Percentiles rank a stretch among this genome's conserved stretches.
Evolutionary conservation across 139 green algal genomes (phyloP).

Genomic region (Diplosphaera chodatii): DNA sequence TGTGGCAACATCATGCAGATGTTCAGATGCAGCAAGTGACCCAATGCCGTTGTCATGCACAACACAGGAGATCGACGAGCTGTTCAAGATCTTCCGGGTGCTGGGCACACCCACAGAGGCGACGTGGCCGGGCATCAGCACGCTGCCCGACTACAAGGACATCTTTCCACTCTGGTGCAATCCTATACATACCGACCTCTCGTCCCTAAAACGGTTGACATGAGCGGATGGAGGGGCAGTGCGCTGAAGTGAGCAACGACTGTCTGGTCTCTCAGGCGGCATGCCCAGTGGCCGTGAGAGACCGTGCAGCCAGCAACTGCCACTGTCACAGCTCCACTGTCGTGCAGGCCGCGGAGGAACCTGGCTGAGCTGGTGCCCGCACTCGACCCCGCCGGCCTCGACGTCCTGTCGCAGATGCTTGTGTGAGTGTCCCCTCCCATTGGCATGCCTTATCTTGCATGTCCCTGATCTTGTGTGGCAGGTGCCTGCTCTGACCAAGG

Average conservation of each 20-base stretch:
- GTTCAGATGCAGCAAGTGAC: background rate
- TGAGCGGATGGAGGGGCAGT: too few species aligned
- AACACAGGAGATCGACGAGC: constrained; percentile 59
- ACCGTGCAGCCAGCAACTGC: too few species aligned
- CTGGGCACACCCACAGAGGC: constrained; percentile 53
- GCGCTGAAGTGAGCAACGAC: too few species aligned
- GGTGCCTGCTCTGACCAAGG: too few species aligned
- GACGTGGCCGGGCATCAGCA: constrained; percentile 41
- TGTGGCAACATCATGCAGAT: background rate
- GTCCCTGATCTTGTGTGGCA: too few species aligned
- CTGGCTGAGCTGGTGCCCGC: constrained; percentile 48
- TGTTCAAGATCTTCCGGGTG: constrained; percentile 65
- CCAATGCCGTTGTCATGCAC: background rate
- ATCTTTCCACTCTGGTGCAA: constrained; percentile 71
- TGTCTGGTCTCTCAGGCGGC: too few species aligned
- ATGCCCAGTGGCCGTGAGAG: too few species aligned
- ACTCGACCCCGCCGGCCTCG: constrained; percentile 53
- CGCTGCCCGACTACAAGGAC: constrained; percentile 75
- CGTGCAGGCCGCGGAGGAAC: background rate
- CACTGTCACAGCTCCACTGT: too few species aligned
- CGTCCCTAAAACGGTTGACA: too few species aligned
- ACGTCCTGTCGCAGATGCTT: constrained; percentile 73
- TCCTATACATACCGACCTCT: too few species aligned
- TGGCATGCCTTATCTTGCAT: background rate
- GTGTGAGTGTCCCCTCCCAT: background rate